Evolutionary conservation across 768 basidiomycete genomes (phyloP), one percentile per base, ranked within the genome.

Genomic region (Imleria badia): DNA sequence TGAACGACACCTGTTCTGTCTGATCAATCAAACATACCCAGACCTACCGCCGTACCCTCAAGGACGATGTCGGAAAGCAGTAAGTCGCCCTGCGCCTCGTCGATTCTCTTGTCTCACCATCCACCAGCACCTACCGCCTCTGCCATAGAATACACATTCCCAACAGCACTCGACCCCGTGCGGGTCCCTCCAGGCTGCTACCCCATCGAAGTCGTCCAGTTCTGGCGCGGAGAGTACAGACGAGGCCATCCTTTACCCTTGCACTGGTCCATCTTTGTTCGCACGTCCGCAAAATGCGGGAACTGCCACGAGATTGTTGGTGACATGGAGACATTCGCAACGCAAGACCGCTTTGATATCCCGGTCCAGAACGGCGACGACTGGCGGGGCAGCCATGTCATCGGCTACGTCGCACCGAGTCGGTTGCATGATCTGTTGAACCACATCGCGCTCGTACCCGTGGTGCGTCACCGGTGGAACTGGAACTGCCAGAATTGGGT

Each of bases 401-500:
- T 70, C 34, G 70, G 69, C 17, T 62, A 56, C 39, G 60, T 66
- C 19, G 42, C 62, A 1, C 60, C 60, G 6, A 12, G 36, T 9
- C 50, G 54, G 26, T 14, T 72, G 48, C 26, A 59, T n/a, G 38
- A 36, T 6, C 42, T 70, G 1, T 17, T 59, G 34, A 56, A 60
- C 14, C 59, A 38, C 7, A 54, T 72, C 39, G 61, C 64, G 22
- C 54, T 53, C 34, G 52, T 63, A 3, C 63, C 60, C 0, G 58
- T 72, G 30, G 36, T 60, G 15, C 58, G 54, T 12, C 36, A 56
- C 19, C 54, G 56, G 2, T 50, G 45, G 52, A 36, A 23, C 0
- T 70, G 69, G 70, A 64, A 70, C 41, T 56, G 54, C 36, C 70
- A 71, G 51, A 60, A 59, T 12, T 70, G 66, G 69, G 68, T 69